A percentile compares a stretch with the other conserved stretches of the same genome.
phyloP scores from a whole-genome alignment of 2,329 filamentous ascomycete genomes.

The Didymella lethalis region DNA sequence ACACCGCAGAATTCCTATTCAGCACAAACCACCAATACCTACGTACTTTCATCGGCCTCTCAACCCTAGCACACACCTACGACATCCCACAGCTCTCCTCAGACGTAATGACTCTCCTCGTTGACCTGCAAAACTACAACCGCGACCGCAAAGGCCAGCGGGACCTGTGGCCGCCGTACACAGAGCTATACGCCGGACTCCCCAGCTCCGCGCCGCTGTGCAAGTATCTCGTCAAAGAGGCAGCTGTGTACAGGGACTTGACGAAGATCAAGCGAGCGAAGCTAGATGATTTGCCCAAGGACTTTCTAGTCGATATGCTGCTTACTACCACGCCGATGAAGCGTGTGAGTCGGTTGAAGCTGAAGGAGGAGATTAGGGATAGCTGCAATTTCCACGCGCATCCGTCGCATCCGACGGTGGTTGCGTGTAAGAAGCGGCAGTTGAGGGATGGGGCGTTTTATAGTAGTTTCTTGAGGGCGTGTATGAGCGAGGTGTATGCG shows the following conservation, averaged over 20 bases:
- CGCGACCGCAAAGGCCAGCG: constrained; percentile 15
- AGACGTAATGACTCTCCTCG: constrained; percentile 23
- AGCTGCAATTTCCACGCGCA: constrained; percentile 25
- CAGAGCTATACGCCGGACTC: constrained; percentile 17
- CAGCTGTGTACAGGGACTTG: constrained; percentile 20
- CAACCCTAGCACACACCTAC: constrained; percentile 23
- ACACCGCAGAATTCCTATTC: constrained; percentile 21
- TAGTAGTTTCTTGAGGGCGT: constrained; percentile 17
- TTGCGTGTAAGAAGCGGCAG: constrained; percentile 17
- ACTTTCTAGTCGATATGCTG: constrained; percentile 24
- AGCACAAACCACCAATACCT: constrained; percentile 19
- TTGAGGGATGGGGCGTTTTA: constrained; percentile 20
- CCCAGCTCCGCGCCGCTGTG: constrained; percentile 14
- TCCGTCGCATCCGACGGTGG: background rate
- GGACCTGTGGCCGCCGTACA: constrained; percentile 13
- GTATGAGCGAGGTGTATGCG: constrained; percentile 25
- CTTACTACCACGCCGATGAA: constrained; percentile 20
- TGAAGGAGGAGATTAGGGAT: constrained; percentile 20
- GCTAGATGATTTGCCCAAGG: constrained; percentile 18
- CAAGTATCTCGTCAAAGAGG: constrained; percentile 19
- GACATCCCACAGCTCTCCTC: constrained; percentile 22
- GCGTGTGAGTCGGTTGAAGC: constrained; percentile 11
- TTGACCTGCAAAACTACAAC: constrained; percentile 20
- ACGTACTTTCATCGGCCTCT: constrained; percentile 25
- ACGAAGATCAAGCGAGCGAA: constrained; percentile 15